Evolutionary conservation across 1,284 basidiomycete species (phyloP).

Genomic region (Trametes versicolor): DNA sequence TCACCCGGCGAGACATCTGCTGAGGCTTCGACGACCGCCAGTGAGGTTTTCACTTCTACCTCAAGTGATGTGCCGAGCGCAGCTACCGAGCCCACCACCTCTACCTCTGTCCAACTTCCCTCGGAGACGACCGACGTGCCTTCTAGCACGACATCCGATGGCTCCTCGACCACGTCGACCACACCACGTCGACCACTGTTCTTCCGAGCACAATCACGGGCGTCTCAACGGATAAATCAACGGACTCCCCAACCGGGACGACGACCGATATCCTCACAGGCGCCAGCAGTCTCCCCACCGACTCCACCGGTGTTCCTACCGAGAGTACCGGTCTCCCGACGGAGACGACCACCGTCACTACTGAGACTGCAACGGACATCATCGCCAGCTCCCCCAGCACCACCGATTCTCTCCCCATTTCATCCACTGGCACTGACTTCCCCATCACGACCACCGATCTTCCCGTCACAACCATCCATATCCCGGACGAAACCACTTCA

Average conservation of each 20-base stretch:
- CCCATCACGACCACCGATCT: neutral
- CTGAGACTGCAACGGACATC: too few species aligned
- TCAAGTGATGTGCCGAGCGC: slow-evolving; percentile 1
- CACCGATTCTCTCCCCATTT: too few species aligned
- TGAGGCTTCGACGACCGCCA: neutral
- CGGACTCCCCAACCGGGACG: slow-evolving; percentile 1
- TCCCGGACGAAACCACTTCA: neutral
- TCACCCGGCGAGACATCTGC: neutral
- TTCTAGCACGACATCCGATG: too few species aligned
- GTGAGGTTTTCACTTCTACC: neutral
- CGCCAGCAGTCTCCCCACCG: neutral
- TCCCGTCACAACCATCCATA: neutral
- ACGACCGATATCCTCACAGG: slow-evolving; percentile 2
- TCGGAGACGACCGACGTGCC: neutral
- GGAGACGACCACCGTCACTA: too few species aligned
- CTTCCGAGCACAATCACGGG: neutral
- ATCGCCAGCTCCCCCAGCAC: too few species aligned
- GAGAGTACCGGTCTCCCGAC: too few species aligned
- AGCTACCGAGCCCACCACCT: neutral
- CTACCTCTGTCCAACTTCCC: slow-evolving; percentile 1
- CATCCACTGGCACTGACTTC: neutral
- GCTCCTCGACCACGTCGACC: too few species aligned
- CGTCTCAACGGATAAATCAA: neutral
- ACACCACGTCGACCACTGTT: neutral
- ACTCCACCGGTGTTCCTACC: neutral